Conservation (phyloP, 441 rosid genomes). For the Syzygium malaccense region DNA sequence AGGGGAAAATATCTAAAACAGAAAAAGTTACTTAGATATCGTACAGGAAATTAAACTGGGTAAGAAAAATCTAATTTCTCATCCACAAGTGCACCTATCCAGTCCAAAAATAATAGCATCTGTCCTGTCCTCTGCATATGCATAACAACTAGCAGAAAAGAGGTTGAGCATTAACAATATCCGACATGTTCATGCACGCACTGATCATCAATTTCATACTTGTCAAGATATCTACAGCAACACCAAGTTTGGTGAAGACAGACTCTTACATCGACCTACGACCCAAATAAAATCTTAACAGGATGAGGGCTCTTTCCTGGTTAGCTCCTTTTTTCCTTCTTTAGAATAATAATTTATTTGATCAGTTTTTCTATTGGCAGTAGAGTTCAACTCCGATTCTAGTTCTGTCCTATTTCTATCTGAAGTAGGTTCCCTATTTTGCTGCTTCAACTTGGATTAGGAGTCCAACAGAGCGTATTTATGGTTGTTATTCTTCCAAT, state of each 20-base stretch:
- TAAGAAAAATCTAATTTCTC: background rate
- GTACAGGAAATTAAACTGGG: background rate
- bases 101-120: background rate
- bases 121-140: background rate
- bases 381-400: background rate
- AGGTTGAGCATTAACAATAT: background rate
- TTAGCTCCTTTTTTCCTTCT: background rate
- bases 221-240: background rate
- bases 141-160: background rate
- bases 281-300: background rate
- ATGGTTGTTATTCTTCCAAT: background rate
- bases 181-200: background rate
- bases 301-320: background rate
- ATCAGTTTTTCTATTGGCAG: background rate
- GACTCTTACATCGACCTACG: background rate
- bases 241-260: background rate
- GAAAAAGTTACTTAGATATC: background rate
- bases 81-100: background rate
- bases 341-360: background rate
- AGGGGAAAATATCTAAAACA: constrained; percentile 63
- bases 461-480: background rate
- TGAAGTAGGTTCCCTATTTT: background rate
- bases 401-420: background rate
- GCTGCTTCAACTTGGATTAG: background rate
- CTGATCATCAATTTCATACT: background rate